These are phyloP conservation scores for Comarum palustre DNA, from an alignment of 306 rosid species.

Conservation along the genomic window DNA sequence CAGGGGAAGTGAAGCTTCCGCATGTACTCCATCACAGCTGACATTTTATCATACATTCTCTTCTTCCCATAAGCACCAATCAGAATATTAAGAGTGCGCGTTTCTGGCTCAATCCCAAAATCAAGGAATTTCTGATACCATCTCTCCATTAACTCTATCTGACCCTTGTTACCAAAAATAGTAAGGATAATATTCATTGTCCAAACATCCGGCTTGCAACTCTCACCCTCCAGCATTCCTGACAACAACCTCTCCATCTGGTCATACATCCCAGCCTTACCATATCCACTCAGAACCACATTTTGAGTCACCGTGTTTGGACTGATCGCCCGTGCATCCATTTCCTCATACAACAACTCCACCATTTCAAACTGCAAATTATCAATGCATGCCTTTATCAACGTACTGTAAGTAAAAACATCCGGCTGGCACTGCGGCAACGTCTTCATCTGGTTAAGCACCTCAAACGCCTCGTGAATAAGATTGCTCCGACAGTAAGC, in stretches of 20 bases:
- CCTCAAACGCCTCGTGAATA: constrained; percentile 61
- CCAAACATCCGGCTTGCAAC: constrained; percentile 91
- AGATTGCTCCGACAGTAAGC: constrained; percentile 80
- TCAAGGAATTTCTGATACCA: constrained; percentile 95
- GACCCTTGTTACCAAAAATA: constrained; percentile 84
- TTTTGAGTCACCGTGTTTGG: constrained; percentile 92
- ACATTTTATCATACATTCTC: constrained; percentile 91
- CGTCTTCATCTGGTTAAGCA: constrained; percentile 72
- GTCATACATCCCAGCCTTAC: constrained; percentile 80
- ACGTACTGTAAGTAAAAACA: constrained; percentile 78
- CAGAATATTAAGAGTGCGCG: constrained; percentile 85
- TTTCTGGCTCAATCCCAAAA: constrained; percentile 91
- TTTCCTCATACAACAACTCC: constrained; percentile 64
- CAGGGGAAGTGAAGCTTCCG: constrained; percentile 91
- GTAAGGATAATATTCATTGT: constrained; percentile 89
- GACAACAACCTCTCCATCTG: constrained; percentile 83
- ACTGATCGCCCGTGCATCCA: constrained; percentile 54
- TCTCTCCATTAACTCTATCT: constrained; percentile 85
- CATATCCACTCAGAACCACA: constrained; percentile 88
- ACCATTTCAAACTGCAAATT: constrained; percentile 65
- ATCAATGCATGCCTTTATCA: constrained; percentile 79
- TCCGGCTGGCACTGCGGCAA: constrained; percentile 90
- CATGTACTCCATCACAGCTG: constrained; percentile 98
- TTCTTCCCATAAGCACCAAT: constrained; percentile 93
- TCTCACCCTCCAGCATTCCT: constrained; percentile 74